phyloP scores from a whole-genome alignment of 78 protist genomes.

The Dictyostelium citrinum region DNA sequence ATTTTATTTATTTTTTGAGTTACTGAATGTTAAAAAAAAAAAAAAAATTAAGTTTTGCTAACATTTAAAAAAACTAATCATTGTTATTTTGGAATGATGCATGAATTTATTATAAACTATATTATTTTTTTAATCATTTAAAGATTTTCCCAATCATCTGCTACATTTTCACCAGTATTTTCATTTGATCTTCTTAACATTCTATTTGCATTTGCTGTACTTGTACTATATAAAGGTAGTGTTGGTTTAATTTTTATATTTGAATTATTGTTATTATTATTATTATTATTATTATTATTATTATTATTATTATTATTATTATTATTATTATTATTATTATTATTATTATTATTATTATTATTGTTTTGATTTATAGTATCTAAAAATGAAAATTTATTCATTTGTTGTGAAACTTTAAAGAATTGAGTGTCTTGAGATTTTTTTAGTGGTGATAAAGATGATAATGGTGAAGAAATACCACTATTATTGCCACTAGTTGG shows the following conservation, averaged over 20 bases:
- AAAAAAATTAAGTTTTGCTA: no score
- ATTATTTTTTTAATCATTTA: no score
- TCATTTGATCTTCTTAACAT: constrained; percentile 11
- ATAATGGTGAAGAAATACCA: not conserved
- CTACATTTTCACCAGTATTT: not conserved
- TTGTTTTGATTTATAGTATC: not conserved
- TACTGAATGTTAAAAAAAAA: no score
- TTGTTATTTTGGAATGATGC: no score
- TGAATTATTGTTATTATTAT: not conserved
- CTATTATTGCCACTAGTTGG: not conserved
- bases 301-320: not conserved
- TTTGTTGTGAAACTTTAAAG: constrained; percentile 23
- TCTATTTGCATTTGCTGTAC: not conserved
- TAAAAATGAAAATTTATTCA: constrained; percentile 17
- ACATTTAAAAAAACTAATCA: no score
- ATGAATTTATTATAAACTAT: no score
- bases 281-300: no score
- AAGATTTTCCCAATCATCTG: constrained; percentile 4
- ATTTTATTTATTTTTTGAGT: no score
- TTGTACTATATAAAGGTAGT: not conserved
- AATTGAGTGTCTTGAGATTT: not conserved
- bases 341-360: not conserved
- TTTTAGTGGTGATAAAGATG: not conserved
- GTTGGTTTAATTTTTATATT: not conserved
- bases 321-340: not conserved